Conservation (phyloP, 495 filamentous ascomycete species). For the Penicillium egyptiacum region DNA sequence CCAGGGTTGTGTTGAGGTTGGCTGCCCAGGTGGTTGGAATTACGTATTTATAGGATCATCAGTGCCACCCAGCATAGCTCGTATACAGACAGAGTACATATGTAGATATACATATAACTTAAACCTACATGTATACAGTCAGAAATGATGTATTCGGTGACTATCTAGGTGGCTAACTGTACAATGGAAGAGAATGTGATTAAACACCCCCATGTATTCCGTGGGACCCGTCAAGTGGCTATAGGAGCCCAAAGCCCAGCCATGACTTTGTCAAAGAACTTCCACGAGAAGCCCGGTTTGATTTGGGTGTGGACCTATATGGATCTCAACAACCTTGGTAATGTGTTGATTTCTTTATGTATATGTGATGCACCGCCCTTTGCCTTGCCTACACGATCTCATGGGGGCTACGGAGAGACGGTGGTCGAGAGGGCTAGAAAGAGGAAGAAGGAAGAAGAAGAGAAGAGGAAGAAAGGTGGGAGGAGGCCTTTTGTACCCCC, state of each 20-base stretch:
- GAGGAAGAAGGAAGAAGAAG: background rate
- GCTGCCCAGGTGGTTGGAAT: constrained; percentile 10
- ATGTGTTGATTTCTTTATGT: too few relatives aligned
- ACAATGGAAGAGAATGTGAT: background rate
- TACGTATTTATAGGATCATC: constrained; percentile 23
- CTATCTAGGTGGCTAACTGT: too few relatives aligned
- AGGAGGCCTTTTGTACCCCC: background rate
- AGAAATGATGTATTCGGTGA: too few relatives aligned
- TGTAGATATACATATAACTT: too few relatives aligned
- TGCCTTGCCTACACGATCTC: background rate
- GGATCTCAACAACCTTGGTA: background rate
- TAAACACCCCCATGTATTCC: background rate
- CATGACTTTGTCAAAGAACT: background rate
- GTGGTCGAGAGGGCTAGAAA: background rate
- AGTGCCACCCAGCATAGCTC: background rate
- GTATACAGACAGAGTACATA: too few relatives aligned
- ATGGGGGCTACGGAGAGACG: background rate
- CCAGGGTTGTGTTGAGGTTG: background rate
- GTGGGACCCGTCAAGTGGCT: background rate
- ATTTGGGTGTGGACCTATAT: background rate
- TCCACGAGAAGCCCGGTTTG: background rate
- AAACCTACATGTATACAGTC: too few relatives aligned
- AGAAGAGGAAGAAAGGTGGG: background rate
- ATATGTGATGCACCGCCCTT: too few relatives aligned
- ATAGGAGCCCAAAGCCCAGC: background rate